Evolutionary conservation across 2,329 filamentous ascomycete species (phyloP).

Genomic region (Microdochium trichocladiopsis): DNA sequence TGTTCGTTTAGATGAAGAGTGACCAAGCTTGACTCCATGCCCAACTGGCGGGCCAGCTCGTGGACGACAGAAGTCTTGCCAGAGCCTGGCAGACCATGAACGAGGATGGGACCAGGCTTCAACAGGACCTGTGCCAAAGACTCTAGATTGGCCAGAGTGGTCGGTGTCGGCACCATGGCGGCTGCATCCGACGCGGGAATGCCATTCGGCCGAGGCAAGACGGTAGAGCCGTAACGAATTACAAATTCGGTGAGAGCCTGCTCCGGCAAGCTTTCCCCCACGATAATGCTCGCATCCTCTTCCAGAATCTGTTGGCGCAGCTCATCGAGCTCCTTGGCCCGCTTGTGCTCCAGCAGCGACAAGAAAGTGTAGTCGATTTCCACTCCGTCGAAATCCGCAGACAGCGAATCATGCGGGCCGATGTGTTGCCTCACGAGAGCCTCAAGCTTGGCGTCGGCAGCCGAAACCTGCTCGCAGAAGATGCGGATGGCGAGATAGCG

Average conservation of each 20-base stretch:
- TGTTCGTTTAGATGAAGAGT: conserved; percentile 97
- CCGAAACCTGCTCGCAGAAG: conserved; percentile 71
- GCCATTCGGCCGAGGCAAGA: conserved; percentile 59
- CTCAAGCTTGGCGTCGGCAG: conserved; percentile 73
- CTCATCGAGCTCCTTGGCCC: conserved; percentile 37
- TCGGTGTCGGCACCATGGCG: conserved; percentile 64
- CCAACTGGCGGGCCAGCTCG: conserved; percentile 73
- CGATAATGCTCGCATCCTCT: conserved; percentile 9
- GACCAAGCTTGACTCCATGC: conserved; percentile 75
- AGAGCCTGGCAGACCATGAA: conserved; percentile 76
- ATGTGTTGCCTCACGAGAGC: conserved; percentile 62
- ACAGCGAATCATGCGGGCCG: conserved; percentile 49
- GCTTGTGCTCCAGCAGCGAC: conserved; percentile 48
- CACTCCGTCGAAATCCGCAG: conserved; percentile 68
- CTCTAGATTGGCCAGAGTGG: conserved; percentile 66
- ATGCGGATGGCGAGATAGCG: conserved; percentile 78
- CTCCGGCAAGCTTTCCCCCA: conserved; percentile 12
- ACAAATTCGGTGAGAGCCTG: conserved; percentile 52
- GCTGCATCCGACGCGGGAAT: conserved; percentile 36
- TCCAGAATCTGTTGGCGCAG: conserved; percentile 29
- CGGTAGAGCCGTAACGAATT: conserved; percentile 55
- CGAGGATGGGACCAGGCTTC: conserved; percentile 62
- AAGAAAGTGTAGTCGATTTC: conserved; percentile 73
- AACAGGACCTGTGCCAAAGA: conserved; percentile 62
- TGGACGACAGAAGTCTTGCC: conserved; percentile 87